Evolutionary conservation across 306 rosid genomes (phyloP), one percentile per base, ranked within the genome.

Genomic region (Alnus glutinosa): DNA sequence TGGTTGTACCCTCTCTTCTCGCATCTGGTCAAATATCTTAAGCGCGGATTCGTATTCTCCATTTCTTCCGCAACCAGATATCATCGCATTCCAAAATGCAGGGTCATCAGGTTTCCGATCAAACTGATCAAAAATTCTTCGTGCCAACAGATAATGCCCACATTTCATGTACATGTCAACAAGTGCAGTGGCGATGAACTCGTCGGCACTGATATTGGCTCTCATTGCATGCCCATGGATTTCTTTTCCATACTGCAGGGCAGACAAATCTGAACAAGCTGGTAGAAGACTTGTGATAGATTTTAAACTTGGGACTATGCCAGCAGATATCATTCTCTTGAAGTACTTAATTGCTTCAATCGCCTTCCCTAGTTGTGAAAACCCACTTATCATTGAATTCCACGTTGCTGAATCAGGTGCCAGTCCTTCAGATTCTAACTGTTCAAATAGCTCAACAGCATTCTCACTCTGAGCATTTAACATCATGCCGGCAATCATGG

Each of bases 41-140:
- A 89, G 86, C 36, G 89, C 93, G 61, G 86, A 86, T 61, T 83
- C 84, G 32, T 85, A 50, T 9, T 89, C 89, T 50, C 98, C 92
- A 55, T 90, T 90, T 79, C 88, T 92, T 80, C 97, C 96, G 75
- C 85, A 89, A 52, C 93, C 97, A 2, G 88, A 85, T 39, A 92
- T 87, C 88, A 88, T 82, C 51, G 90, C 91, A 58, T 94, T 94
- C 98, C 97, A 92, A 82, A 93, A 83, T 71, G 93, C 91, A 0
- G 92, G 87, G 75, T 94, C 90, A 42, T 81, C 78, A 12, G 90
- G 91, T 75, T 89, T 92, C 63, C 62, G n/a, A 58, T 76, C 87
- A 80, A 89, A 85, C 70, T 80, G 87, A 72, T 90, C 67, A 71
- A 90, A 91, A 80, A 86, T 68, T 63, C 51, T 61, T 44, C 85